Percentiles rank a stretch among this genome's conserved stretches.
phyloP scores from a whole-genome alignment of 495 filamentous ascomycete genomes.

The Trichoderma asperelloides region DNA sequence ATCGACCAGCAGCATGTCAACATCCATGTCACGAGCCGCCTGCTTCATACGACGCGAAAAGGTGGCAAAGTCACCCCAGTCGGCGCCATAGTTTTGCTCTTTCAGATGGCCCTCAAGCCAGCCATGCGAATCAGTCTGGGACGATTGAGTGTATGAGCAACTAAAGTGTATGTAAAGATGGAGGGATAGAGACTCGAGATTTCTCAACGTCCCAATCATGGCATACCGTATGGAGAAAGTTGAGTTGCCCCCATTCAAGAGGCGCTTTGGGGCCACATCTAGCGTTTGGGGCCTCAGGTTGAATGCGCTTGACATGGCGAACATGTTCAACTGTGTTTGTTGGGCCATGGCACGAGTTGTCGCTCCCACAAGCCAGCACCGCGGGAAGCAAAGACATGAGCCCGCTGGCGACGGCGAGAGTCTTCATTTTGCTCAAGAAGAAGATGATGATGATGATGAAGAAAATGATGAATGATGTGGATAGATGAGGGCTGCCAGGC shows the following conservation, averaged over 20 bases:
- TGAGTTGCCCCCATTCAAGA: slow-evolving; percentile 67
- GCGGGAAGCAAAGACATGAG: slow-evolving; percentile 11
- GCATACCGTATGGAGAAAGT: slow-evolving; percentile 65
- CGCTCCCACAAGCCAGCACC: slow-evolving; percentile 20
- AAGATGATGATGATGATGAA: neutral
- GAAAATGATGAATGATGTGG: too few relatives aligned
- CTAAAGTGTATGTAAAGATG: neutral
- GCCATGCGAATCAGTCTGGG: slow-evolving; percentile 58
- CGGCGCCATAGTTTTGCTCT: slow-evolving; percentile 68
- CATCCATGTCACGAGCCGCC: slow-evolving; percentile 52
- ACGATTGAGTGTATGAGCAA: neutral
- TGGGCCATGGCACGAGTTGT: slow-evolving; percentile 21
- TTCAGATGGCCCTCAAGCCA: slow-evolving; percentile 78
- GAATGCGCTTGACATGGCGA: slow-evolving; percentile 35
- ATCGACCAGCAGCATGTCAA: slow-evolving; percentile 71
- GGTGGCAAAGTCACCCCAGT: slow-evolving; percentile 84
- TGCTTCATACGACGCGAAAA: slow-evolving; percentile 64
- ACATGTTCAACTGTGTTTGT: slow-evolving; percentile 26
- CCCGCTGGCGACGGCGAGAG: neutral
- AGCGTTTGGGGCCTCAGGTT: slow-evolving; percentile 37
- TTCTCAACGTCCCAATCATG: neutral
- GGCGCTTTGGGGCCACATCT: slow-evolving; percentile 24
- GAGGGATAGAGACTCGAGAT: too few relatives aligned
- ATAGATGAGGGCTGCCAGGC: too few relatives aligned
- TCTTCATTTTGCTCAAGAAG: neutral